Conservation (phyloP, 352 stramenopile species). For the Globisporangium recalcitrans region DNA sequence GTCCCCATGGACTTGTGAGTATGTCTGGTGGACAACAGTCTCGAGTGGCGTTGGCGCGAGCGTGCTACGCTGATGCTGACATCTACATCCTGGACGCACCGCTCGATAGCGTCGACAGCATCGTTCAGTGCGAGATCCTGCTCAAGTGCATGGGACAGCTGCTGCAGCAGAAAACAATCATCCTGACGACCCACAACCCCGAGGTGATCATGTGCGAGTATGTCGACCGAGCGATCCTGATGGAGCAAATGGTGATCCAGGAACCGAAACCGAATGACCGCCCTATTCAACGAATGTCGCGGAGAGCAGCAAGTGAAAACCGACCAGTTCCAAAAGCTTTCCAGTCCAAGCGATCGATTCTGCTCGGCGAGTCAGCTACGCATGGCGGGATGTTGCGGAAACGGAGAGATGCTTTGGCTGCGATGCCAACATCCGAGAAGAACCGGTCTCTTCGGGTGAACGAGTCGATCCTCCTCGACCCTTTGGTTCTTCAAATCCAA, state of each 20-base stretch:
- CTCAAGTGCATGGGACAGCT: conserved; percentile 49
- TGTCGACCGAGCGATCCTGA: conserved; percentile 32
- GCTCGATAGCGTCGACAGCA: conserved; percentile 48
- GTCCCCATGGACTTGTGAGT: conserved; percentile 43
- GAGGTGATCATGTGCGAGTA: conserved; percentile 42
- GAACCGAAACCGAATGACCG: conserved; percentile 23
- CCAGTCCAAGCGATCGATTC: conserved; percentile 12
- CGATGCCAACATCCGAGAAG: background rate
- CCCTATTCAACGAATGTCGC: conserved; percentile 16
- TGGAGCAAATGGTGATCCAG: conserved; percentile 29
- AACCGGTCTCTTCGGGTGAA: conserved; percentile 14
- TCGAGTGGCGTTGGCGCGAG: conserved; percentile 49
- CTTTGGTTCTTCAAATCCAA: conserved; percentile 24
- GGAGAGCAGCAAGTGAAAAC: conserved; percentile 1
- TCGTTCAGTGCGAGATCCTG: conserved; percentile 57
- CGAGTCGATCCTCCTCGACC: conserved; percentile 15
- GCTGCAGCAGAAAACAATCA: conserved; percentile 44
- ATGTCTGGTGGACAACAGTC: conserved; percentile 52
- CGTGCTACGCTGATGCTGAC: conserved; percentile 49
- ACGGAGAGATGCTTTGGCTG: background rate
- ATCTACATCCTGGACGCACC: conserved; percentile 49
- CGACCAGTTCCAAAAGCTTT: background rate
- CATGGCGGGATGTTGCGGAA: background rate
- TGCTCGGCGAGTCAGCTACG: conserved; percentile 8
- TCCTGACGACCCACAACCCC: conserved; percentile 50